A percentile compares a stretch with the other conserved stretches of the same genome.
phyloP scores from a whole-genome alignment of 192 early-diverging fungal species.

The Umbelopsis ramanniana region DNA sequence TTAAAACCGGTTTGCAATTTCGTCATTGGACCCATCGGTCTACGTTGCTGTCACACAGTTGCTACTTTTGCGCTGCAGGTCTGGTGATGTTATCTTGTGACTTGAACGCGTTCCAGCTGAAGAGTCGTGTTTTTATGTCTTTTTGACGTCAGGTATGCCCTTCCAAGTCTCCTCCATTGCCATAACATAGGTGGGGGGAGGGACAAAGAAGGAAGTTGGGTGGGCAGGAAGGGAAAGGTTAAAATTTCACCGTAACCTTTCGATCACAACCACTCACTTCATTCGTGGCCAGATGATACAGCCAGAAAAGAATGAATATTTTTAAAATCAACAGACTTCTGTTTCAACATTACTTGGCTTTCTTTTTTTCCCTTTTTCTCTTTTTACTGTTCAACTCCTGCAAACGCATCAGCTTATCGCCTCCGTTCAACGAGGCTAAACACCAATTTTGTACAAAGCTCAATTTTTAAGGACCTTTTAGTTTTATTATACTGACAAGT shows the following conservation, averaged over 20 bases:
- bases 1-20: background rate
- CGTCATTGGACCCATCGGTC: slow-evolving; percentile 6
- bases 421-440: slow-evolving; percentile 7
- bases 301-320: background rate
- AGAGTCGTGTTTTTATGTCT: background rate
- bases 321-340: background rate
- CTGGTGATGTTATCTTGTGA: slow-evolving; percentile 20
- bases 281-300: slow-evolving; percentile 11
- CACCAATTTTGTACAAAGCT: slow-evolving; percentile 19
- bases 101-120: background rate
- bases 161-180: background rate
- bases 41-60: slow-evolving; percentile 9
- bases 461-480: background rate
- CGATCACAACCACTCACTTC: slow-evolving; percentile 6
- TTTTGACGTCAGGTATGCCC: background rate
- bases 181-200: background rate
- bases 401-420: background rate
- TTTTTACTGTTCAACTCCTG: background rate
- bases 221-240: background rate
- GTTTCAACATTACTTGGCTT: background rate
- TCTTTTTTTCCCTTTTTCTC: background rate
- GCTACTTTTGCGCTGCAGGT: slow-evolving; percentile 6
- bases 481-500: no score
- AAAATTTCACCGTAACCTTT: slow-evolving; percentile 22
- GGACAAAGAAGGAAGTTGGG: background rate